Percentiles rank a stretch among this genome's conserved stretches.
Conservation (phyloP, 768 basidiomycete genomes). For the Phaffia tasmanica region DNA sequence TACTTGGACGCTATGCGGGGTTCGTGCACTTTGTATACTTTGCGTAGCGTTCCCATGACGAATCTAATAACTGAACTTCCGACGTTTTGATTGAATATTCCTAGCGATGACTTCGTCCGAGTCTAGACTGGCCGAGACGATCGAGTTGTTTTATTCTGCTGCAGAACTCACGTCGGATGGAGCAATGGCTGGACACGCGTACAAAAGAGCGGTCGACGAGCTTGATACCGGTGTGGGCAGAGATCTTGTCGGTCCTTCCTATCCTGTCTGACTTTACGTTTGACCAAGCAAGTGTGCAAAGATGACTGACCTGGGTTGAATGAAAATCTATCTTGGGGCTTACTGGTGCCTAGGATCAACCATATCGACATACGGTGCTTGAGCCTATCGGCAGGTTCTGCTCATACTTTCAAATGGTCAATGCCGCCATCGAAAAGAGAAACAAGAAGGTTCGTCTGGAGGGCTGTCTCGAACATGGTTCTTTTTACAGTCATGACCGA, state of each 20-base stretch:
- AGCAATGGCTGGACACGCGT: constrained; percentile 94
- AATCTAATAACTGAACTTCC: neutral
- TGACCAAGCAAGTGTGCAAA: too few relatives aligned
- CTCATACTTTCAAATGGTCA: constrained; percentile 84
- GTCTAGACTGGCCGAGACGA: constrained; percentile 78
- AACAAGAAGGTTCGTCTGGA: constrained; percentile 71
- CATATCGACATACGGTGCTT: constrained; percentile 85
- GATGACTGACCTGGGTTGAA: neutral
- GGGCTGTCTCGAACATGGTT: neutral
- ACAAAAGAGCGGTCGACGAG: constrained; percentile 89
- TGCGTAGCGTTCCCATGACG: neutral
- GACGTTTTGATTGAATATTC: neutral
- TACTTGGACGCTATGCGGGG: constrained; percentile 93
- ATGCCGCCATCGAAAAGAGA: constrained; percentile 84
- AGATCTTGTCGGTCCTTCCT: constrained; percentile 52
- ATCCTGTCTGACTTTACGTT: neutral
- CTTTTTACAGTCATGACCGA: neutral
- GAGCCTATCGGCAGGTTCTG: constrained; percentile 96
- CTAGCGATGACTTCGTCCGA: constrained; percentile 91
- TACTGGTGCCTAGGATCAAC: constrained; percentile 55
- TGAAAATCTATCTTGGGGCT: neutral
- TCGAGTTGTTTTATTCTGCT: constrained; percentile 76
- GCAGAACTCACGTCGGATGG: constrained; percentile 75
- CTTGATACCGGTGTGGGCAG: constrained; percentile 71
- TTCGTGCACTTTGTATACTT: constrained; percentile 37